Percentiles rank a stretch among this genome's conserved stretches.
Conservation (phyloP, 2,329 filamentous ascomycete genomes). For the Bipolaris oryzae region DNA sequence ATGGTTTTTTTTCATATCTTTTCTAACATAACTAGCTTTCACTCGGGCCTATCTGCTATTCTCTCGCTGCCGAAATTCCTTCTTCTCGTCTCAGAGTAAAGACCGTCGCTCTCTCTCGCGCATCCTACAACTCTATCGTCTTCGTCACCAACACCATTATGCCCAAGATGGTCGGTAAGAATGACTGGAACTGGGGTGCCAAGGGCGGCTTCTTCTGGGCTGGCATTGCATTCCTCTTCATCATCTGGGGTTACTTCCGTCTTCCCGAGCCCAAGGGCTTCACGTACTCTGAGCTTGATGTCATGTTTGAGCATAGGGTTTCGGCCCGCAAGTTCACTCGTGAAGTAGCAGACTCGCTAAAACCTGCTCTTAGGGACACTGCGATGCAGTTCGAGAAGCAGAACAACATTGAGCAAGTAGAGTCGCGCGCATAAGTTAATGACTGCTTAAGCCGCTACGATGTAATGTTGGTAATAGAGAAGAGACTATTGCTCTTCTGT, state of each 20-base stretch:
- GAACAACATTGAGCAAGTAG: constrained; percentile 21
- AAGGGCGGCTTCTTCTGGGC: constrained; percentile 35
- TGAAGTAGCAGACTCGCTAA: constrained; percentile 24
- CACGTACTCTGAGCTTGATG: constrained; percentile 31
- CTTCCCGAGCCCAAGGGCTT: constrained; percentile 30
- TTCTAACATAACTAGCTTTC: constrained; percentile 73
- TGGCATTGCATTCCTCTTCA: constrained; percentile 26
- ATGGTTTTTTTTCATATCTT: constrained; percentile 54
- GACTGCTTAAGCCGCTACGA: background rate
- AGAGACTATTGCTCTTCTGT: background rate
- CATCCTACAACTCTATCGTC: constrained; percentile 31
- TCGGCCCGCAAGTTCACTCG: constrained; percentile 33
- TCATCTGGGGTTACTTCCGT: constrained; percentile 32
- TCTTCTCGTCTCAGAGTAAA: constrained; percentile 84
- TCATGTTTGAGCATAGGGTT: constrained; percentile 32
- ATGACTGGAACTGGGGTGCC: constrained; percentile 34
- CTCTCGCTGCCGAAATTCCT: constrained; percentile 80
- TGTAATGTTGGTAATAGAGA: background rate
- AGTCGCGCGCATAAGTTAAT: constrained; percentile 19
- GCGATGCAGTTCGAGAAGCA: constrained; percentile 29
- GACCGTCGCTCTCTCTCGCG: constrained; percentile 79
- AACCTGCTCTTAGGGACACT: constrained; percentile 25
- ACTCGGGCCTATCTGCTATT: constrained; percentile 87
- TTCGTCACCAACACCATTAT: constrained; percentile 33
- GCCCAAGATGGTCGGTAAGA: constrained; percentile 33